Conservation (phyloP, 345 rosid species). For the Populus pruinosa region DNA sequence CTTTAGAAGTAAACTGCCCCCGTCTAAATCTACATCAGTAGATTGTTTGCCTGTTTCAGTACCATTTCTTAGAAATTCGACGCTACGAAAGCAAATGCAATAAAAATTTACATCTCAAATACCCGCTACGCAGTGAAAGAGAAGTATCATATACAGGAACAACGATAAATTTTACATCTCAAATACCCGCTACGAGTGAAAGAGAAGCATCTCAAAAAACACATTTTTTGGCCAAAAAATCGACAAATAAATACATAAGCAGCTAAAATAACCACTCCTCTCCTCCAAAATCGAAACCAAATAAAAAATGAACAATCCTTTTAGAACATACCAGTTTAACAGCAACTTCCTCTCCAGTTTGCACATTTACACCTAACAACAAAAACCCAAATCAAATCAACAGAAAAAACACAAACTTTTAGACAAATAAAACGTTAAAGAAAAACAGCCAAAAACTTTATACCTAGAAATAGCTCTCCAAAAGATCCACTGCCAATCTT, state of each 20-base stretch:
- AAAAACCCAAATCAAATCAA: slow-evolving; percentile 16
- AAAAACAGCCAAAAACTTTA: background rate
- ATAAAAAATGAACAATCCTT: background rate
- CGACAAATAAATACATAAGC: background rate
- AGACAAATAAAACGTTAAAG: background rate
- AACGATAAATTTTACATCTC: background rate
- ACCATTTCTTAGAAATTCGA: background rate
- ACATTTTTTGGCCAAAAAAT: background rate
- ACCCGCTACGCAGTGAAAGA: background rate
- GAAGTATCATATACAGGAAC: background rate
- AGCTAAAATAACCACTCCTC: background rate
- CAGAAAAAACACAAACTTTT: slow-evolving; percentile 8
- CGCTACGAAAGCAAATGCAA: background rate
- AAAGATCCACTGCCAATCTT: slow-evolving; percentile 98
- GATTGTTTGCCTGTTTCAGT: background rate
- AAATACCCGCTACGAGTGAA: background rate
- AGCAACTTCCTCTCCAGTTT: slow-evolving; percentile 83
- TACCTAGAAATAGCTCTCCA: slow-evolving; percentile 89
- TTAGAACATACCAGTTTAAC: slow-evolving; percentile 63
- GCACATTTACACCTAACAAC: slow-evolving; percentile 59
- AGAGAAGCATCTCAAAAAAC: background rate
- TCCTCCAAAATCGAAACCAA: slow-evolving; percentile 2
- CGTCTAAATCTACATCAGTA: background rate
- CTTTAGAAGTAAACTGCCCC: background rate
- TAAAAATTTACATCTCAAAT: background rate